Evolutionary conservation across 805 yeast genomes (phyloP).

Genomic region (Saturnispora mendoncae): DNA sequence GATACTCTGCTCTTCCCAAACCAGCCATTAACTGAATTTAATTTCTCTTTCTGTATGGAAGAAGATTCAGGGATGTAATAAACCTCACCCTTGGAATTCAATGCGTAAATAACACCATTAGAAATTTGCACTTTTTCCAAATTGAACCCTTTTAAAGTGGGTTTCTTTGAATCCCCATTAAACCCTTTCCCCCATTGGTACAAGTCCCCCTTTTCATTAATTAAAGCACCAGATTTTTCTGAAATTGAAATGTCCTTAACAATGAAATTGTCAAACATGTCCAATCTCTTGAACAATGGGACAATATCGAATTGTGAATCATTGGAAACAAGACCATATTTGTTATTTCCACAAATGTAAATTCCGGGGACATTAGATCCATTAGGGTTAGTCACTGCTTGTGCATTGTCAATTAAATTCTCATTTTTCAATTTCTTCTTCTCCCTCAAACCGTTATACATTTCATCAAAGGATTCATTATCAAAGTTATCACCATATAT

Average conservation of each 20-base stretch:
- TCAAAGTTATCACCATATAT: conserved; percentile 27
- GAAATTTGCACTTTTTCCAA: conserved; percentile 40
- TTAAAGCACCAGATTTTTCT: conserved; percentile 19
- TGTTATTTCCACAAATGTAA: conserved; percentile 56
- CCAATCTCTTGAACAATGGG: conserved; percentile 50
- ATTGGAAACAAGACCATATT: conserved; percentile 27
- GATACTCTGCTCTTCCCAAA: conserved; percentile 13
- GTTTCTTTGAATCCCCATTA: conserved; percentile 19
- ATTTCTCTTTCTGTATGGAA: conserved; percentile 16
- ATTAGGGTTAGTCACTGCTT: conserved; percentile 28
- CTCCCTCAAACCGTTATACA: conserved; percentile 27
- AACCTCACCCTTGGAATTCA: conserved; percentile 41
- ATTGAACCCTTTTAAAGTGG: conserved; percentile 40
- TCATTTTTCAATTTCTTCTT: conserved; percentile 18
- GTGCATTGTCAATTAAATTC: conserved; percentile 16
- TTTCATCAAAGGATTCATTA: conserved; percentile 31
- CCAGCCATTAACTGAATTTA: conserved; percentile 12
- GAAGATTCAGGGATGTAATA: conserved; percentile 28
- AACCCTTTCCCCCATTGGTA: conserved; percentile 58
- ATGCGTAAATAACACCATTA: conserved; percentile 43
- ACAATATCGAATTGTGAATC: conserved; percentile 24
- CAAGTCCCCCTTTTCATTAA: conserved; percentile 30
- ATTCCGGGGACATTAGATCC: conserved; percentile 45
- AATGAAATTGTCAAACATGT: conserved; percentile 52
- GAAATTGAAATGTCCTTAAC: conserved; percentile 50